Conservation (phyloP, 345 rosid species). For the Iberis pinnata region DNA sequence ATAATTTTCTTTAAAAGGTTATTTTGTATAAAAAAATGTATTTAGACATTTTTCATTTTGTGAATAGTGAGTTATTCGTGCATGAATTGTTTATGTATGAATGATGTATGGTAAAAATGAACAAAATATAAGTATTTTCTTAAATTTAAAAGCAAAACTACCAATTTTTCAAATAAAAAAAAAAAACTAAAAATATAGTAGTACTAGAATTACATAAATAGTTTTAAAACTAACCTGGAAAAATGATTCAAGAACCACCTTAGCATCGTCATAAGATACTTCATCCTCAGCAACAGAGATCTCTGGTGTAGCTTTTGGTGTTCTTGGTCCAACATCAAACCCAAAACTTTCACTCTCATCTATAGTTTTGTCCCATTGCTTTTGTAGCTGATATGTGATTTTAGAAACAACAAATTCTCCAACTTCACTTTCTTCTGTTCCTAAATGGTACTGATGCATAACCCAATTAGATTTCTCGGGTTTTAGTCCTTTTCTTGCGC, state of each 20-base stretch:
- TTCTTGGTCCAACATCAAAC: slow-evolving; percentile 42
- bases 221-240: slow-evolving; percentile 20
- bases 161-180: no score
- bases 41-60: no score
- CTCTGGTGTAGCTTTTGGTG: slow-evolving; percentile 37
- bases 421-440: slow-evolving; percentile 53
- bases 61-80: no score
- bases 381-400: slow-evolving; percentile 47
- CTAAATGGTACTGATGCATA: slow-evolving; percentile 85
- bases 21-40: no score
- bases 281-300: neutral
- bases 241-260: slow-evolving; percentile 10
- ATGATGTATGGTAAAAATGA: no score
- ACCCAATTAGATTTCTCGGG: slow-evolving; percentile 73
- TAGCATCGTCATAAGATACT: slow-evolving; percentile 1
- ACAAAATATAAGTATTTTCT: no score
- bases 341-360: slow-evolving; percentile 33
- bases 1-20: no score
- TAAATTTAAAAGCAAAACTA: no score
- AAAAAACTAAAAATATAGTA: no score
- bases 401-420: slow-evolving; percentile 75
- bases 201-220: no score
- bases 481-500: slow-evolving; percentile 50
- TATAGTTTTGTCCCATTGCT: slow-evolving; percentile 34
- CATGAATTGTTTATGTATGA: no score